A percentile compares a stretch with the other conserved stretches of the same genome.
These are phyloP conservation scores for Phytophthora brassicae DNA, from an alignment of 352 stramenopile species.

Conservation along the genomic window DNA sequence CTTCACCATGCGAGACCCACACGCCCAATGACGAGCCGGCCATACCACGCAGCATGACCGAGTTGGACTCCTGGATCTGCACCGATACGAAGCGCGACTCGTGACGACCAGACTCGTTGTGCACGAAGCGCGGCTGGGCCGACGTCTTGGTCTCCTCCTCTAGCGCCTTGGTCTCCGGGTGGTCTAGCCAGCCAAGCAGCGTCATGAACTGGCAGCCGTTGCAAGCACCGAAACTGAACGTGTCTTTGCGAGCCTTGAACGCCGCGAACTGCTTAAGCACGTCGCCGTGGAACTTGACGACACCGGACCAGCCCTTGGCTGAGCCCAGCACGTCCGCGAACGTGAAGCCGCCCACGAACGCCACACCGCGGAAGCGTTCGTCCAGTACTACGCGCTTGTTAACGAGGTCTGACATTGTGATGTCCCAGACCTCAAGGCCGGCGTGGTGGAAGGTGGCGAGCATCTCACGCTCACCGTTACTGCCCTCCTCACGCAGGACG, in stretches of 20 bases:
- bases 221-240: constrained; percentile 99
- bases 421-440: constrained; percentile 98
- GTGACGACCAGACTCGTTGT: constrained; percentile 97
- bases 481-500: constrained; percentile 97
- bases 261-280: constrained; percentile 96
- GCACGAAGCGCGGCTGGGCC: constrained; percentile 93
- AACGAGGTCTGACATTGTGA: constrained; percentile 97
- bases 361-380: constrained; percentile 94
- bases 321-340: constrained; percentile 99
- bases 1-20: constrained; percentile 95
- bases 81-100: constrained; percentile 98
- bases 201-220: constrained; percentile 99
- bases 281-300: constrained; percentile 97
- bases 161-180: constrained; percentile 51
- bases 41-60: constrained; percentile 99
- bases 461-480: constrained; percentile 99
- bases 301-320: constrained; percentile 98
- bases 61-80: constrained; percentile 93
- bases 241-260: constrained; percentile 95
- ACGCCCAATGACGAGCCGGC: constrained; percentile 95
- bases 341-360: constrained; percentile 99
- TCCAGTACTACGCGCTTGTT: constrained; percentile 90
- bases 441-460: constrained; percentile 95
- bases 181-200: constrained; percentile 96
- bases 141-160: constrained; percentile 59